These are phyloP conservation scores for Verticillium tricorpus DNA, from an alignment of 2,329 filamentous ascomycete species.

Conservation along the genomic window DNA sequence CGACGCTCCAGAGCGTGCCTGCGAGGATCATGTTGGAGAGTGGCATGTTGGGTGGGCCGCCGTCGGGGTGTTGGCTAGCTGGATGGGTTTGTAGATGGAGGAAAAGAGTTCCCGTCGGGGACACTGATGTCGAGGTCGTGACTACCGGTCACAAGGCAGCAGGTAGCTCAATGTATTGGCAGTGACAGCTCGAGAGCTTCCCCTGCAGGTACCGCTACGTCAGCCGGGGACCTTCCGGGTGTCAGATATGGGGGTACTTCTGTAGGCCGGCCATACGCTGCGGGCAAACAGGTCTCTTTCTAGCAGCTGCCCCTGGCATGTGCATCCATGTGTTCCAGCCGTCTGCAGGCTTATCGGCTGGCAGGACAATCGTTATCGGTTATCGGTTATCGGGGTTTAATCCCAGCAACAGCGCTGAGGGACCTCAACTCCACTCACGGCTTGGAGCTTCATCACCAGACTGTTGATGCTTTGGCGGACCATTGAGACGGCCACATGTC, in stretches of 20 bases:
- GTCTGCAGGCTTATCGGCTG: not conserved
- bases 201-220: not conserved
- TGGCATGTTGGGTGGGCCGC: not conserved
- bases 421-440: too few species aligned
- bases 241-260: too few species aligned
- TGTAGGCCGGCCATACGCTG: fast-evolving
- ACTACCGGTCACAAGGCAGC: not conserved
- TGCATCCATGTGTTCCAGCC: not conserved
- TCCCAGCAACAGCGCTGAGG: not conserved
- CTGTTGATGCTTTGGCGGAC: not conserved
- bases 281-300: too few species aligned
- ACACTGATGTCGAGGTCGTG: not conserved
- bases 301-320: too few species aligned
- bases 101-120: not conserved
- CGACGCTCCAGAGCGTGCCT: conserved; percentile 29
- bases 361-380: not conserved
- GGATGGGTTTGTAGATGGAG: not conserved
- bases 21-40: conserved; percentile 12
- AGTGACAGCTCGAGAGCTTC: not conserved
- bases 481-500: conserved; percentile 8
- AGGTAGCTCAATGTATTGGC: too few species aligned
- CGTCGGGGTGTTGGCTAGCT: not conserved
- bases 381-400: not conserved
- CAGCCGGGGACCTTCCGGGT: too few species aligned
- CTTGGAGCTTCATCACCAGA: not conserved